Conservation (phyloP, 306 rosid genomes). For the Prinsepia uniflora region DNA sequence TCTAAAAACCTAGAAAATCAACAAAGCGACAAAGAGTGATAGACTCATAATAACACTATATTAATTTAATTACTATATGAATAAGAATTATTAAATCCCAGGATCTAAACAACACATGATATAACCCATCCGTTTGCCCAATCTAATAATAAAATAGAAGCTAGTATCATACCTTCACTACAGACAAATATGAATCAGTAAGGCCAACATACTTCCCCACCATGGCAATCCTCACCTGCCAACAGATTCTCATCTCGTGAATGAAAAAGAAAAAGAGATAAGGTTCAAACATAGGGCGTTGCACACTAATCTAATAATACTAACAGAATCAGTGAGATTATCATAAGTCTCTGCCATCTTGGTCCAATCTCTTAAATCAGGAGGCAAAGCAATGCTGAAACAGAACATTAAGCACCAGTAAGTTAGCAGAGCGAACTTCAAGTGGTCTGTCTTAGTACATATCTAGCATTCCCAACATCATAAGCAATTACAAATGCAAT, state of each 20-base stretch:
- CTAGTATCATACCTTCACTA: conserved; percentile 63
- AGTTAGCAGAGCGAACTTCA: conserved; percentile 13
- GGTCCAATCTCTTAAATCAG: conserved; percentile 84
- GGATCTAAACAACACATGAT: neutral
- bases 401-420: conserved; percentile 22
- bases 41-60: neutral
- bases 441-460: conserved; percentile 10
- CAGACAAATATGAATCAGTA: conserved; percentile 94
- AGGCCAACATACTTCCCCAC: conserved; percentile 97
- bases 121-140: conserved; percentile 1
- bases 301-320: conserved; percentile 29
- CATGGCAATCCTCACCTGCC: conserved; percentile 93
- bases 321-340: conserved; percentile 71
- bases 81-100: neutral
- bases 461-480: neutral
- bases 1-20: neutral
- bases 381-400: conserved; percentile 65
- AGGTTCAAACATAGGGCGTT: conserved; percentile 13
- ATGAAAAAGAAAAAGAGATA: conserved; percentile 19
- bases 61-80: neutral
- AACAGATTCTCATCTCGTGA: conserved; percentile 20
- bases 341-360: conserved; percentile 90
- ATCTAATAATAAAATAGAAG: conserved; percentile 21
- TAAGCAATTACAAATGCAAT: neutral
- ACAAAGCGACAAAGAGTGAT: neutral